A percentile compares a stretch with the other conserved stretches of the same genome.
Conservation (phyloP, 768 basidiomycete genomes). For the Pleurotus platypus region DNA sequence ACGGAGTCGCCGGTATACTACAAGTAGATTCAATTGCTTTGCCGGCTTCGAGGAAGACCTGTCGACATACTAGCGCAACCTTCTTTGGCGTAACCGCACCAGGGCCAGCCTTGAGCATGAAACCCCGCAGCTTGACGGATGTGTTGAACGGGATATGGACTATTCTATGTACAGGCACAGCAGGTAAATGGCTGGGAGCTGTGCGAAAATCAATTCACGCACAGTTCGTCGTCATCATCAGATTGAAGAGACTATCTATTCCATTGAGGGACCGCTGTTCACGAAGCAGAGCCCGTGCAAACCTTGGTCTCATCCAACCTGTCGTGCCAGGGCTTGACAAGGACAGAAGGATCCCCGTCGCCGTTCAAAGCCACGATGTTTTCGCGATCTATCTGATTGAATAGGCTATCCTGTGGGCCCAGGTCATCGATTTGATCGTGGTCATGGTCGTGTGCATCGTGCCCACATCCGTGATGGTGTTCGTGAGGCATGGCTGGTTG, state of each 20-base stretch:
- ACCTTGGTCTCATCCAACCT: conserved; percentile 71
- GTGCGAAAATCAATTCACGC: conserved; percentile 14
- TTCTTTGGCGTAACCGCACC: conserved; percentile 71
- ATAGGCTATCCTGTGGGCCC: conserved; percentile 71
- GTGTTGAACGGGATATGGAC: conserved; percentile 85
- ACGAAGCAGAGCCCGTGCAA: conserved; percentile 15
- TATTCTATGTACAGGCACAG: conserved; percentile 44
- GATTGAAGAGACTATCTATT: conserved; percentile 70
- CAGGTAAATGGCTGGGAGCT: not conserved
- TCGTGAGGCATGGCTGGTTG: conserved; percentile 29
- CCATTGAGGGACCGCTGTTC: too few relatives aligned
- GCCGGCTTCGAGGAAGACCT: not conserved
- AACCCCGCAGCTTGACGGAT: conserved; percentile 76
- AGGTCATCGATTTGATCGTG: conserved; percentile 48
- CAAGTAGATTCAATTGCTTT: not conserved
- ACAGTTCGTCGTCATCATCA: conserved; percentile 91
- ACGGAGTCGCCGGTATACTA: conserved; percentile 78
- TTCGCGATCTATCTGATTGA: conserved; percentile 66
- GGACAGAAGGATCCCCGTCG: conserved; percentile 38
- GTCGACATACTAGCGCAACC: conserved; percentile 57
- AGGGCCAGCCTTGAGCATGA: conserved; percentile 85
- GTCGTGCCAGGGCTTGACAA: conserved; percentile 88
- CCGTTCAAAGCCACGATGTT: conserved; percentile 84
- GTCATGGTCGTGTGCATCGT: conserved; percentile 57
- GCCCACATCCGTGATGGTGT: conserved; percentile 52